Evolutionary conservation across 768 basidiomycete species (phyloP).

Genomic region (Goffeauzyma gilvescens): DNA sequence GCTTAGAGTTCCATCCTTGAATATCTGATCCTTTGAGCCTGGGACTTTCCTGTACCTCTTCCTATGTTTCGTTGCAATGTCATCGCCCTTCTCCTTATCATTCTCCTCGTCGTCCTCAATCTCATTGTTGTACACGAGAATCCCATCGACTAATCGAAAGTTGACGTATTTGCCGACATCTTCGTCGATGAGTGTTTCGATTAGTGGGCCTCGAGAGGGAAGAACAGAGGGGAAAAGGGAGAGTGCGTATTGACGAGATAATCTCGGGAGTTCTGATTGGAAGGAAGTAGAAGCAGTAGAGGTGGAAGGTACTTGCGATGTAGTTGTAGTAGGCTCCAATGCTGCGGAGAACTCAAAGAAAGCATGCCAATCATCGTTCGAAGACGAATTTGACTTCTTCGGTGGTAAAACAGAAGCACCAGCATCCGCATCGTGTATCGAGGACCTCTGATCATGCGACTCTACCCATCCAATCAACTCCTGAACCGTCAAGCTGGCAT

Average conservation of each 20-base stretch:
- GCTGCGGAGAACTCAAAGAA: no score
- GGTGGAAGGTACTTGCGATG: background rate
- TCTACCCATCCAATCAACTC: conserved; percentile 60
- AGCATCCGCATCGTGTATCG: no score
- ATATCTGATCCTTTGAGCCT: conserved; percentile 76
- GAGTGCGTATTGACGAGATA: conserved; percentile 62
- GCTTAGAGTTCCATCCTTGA: conserved; percentile 58
- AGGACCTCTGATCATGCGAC: no score
- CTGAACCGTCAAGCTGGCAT: conserved; percentile 62
- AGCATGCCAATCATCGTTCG: no score
- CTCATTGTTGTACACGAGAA: conserved; percentile 33
- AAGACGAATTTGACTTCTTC: conserved; percentile 8
- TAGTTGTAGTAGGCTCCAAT: background rate
- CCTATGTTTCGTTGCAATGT: no score
- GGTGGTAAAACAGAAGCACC: no score
- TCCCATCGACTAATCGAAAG: conserved; percentile 60
- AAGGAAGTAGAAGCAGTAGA: conserved; percentile 9
- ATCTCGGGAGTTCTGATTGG: no score
- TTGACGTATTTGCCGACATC: conserved; percentile 81
- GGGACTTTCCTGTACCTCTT: conserved; percentile 55
- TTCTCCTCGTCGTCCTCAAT: conserved; percentile 9
- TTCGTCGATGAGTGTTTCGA: conserved; percentile 57
- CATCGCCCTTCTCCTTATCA: background rate
- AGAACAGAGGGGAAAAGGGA: conserved; percentile 70
- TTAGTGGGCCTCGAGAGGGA: conserved; percentile 56